Conservation (phyloP, 202 grass and related monocot species). For the Alloteropsis angusta region DNA sequence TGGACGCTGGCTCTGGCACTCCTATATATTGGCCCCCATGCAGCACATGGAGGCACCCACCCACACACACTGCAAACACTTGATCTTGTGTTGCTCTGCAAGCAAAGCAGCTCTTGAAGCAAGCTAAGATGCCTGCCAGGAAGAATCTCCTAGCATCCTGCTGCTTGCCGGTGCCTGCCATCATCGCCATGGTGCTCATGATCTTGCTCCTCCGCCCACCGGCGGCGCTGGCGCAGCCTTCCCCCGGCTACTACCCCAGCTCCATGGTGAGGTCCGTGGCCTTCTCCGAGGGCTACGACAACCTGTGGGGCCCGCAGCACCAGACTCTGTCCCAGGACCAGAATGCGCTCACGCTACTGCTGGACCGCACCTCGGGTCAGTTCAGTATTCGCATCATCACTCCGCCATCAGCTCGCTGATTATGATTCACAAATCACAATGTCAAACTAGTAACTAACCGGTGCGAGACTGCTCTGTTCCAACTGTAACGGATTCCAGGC, state of each 20-base stretch:
- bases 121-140: neutral
- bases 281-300: slow-evolving; percentile 43
- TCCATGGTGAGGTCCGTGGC: slow-evolving; percentile 29
- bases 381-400: neutral
- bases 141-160: neutral
- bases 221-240: slow-evolving; percentile 37
- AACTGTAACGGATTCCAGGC: neutral
- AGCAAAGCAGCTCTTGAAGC: neutral
- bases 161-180: neutral
- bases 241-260: slow-evolving; percentile 54
- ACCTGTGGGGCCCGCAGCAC: slow-evolving; percentile 64
- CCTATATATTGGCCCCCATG: too few relatives aligned
- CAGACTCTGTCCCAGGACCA: slow-evolving; percentile 43
- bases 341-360: slow-evolving; percentile 30
- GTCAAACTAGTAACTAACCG: too few relatives aligned
- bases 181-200: neutral
- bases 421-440: too few relatives aligned
- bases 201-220: neutral
- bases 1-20: too few relatives aligned
- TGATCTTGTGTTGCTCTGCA: too few relatives aligned
- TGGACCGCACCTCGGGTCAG: slow-evolving; percentile 58
- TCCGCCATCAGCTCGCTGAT: too few relatives aligned
- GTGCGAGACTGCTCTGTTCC: too few relatives aligned
- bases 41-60: neutral
- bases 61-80: too few relatives aligned